phyloP scores from a whole-genome alignment of 306 rosid species.

The Vicia sativa region DNA sequence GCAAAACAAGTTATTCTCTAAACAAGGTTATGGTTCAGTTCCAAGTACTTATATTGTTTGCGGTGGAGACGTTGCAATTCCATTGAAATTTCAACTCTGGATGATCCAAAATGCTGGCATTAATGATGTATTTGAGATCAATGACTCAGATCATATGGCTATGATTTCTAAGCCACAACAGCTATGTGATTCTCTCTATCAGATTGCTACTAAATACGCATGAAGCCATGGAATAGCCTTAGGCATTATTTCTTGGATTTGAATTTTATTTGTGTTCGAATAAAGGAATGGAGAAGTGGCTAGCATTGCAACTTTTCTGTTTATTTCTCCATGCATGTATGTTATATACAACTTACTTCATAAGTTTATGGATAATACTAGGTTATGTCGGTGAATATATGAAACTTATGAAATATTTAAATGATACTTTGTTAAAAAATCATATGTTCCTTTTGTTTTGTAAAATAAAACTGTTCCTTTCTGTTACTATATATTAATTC shows the following conservation, averaged over 20 bases:
- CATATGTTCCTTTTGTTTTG: too few relatives aligned
- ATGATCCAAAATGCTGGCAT: conserved; percentile 54
- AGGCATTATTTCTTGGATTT: neutral
- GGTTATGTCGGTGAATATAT: neutral
- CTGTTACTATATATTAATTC: neutral
- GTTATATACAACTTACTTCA: too few relatives aligned
- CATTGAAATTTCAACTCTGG: conserved; percentile 49
- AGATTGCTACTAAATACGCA: conserved; percentile 47
- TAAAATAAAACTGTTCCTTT: too few relatives aligned
- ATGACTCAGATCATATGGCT: conserved; percentile 59
- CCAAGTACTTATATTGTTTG: conserved; percentile 44
- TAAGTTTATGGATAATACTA: neutral
- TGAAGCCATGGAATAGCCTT: neutral
- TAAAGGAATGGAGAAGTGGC: neutral
- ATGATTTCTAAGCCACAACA: conserved; percentile 50
- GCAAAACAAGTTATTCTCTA: conserved; percentile 42
- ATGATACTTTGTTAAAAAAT: too few relatives aligned
- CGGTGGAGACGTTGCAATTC: conserved; percentile 37
- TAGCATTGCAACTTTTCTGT: neutral
- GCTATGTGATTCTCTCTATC: conserved; percentile 45
- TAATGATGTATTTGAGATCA: conserved; percentile 51
- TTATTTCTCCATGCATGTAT: neutral
- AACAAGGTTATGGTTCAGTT: conserved; percentile 54
- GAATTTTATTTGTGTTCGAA: neutral
- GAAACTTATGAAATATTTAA: neutral